Evolutionary conservation across 2,329 filamentous ascomycete species (phyloP), one percentile per base, ranked within the genome.

Genomic region (Nigrograna mackinnonii): DNA sequence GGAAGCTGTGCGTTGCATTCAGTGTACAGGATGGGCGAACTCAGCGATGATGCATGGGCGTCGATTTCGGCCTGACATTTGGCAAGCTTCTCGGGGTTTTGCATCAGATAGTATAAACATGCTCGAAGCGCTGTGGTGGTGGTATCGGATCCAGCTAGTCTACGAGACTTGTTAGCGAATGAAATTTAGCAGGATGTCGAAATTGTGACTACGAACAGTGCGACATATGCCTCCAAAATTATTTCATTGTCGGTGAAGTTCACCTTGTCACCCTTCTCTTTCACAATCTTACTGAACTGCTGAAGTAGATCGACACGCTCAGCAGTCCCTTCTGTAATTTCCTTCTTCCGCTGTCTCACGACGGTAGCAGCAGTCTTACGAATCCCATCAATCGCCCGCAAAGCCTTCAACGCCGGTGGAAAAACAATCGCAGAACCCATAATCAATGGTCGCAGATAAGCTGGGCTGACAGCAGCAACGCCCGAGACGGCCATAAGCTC

Each of bases 71-170:
- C 46, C 3, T 39, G 52, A 6, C 60, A 54, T 37, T 47, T 59
- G 13, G 51, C 37, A 16, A 55, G 43, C 13, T 36, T 43, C 6
- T 31, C 22, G 1, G 64, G 64, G 43, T 67, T 49, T 35, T 61
- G 65, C 28, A 73, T 58, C 12, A 68, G 56, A 42, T 68, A 57
- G 50, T 71, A 75, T 9, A 74, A 48, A 5, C 66, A 48, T 12
- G 58, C 50, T 11, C 59, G 52, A 6, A 72, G 45, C 6, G 57
- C 49, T 9, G 66, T 55, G 4, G 66, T 62, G 1, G 64, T 70
- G 2, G 67, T 71, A 18, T 69, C 68, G 9, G 58, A 50, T 18
- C 67, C 67, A 1, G 64, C 68, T 38, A 67, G 54, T 20, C 57
- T 30, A 54, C 17, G 31, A 49, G 4, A 59, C 45, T 1, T 51